A percentile compares a stretch with the other conserved stretches of the same genome.
Conservation (phyloP, 495 filamentous ascomycete species). For the Niebla homalea region DNA sequence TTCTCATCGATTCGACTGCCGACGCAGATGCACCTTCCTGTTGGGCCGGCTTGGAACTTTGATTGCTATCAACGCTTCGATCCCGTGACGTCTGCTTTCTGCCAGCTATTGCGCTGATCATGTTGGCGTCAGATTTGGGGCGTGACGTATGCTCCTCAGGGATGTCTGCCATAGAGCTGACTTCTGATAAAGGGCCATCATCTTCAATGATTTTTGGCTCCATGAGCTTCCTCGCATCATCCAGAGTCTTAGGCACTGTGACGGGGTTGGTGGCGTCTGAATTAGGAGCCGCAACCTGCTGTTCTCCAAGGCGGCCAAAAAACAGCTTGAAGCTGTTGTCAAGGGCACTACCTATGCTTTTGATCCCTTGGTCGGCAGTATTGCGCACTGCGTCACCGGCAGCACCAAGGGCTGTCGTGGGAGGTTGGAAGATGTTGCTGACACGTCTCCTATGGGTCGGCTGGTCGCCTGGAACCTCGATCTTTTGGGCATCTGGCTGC, state of each 20-base stretch:
- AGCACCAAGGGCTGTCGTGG: constrained; percentile 62
- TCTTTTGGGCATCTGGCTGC: constrained; percentile 19
- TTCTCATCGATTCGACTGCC: constrained; percentile 72
- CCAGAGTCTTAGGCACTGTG: constrained; percentile 70
- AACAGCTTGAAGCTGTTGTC: constrained; percentile 89
- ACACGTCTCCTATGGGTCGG: constrained; percentile 50
- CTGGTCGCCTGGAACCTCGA: constrained; percentile 25
- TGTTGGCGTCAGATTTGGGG: constrained; percentile 37
- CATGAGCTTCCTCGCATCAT: constrained; percentile 81
- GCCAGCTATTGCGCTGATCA: constrained; percentile 51
- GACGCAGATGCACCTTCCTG: constrained; percentile 23
- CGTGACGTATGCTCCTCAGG: constrained; percentile 17
- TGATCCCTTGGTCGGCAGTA: constrained; percentile 80
- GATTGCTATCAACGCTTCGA: constrained; percentile 61
- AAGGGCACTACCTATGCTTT: constrained; percentile 70
- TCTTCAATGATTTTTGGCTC: constrained; percentile 49
- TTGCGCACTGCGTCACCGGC: constrained; percentile 72
- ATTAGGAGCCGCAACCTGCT: constrained; percentile 27
- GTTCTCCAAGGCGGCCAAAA: constrained; percentile 74
- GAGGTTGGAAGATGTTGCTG: constrained; percentile 72
- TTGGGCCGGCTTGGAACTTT: constrained; percentile 27
- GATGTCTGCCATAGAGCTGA: constrained; percentile 24
- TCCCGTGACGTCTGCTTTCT: constrained; percentile 47
- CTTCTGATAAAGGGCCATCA: constrained; percentile 31
- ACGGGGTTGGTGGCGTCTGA: constrained; percentile 29